Conservation (phyloP, 805 yeast species). For the Nakazawaea siamensis region DNA sequence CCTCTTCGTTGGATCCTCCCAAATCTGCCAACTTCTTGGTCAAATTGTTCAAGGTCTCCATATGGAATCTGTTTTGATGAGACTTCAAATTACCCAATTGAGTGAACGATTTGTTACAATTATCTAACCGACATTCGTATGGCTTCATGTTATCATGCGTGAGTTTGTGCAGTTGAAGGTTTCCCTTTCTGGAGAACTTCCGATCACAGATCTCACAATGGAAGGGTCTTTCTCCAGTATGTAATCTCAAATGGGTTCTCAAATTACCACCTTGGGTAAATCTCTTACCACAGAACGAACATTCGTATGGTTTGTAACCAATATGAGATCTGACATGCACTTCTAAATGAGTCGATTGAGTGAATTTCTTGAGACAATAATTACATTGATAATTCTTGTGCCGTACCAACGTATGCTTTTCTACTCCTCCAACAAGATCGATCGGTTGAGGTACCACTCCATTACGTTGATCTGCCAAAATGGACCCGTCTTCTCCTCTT, state of each 20-base stretch:
- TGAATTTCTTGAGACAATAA: conserved; percentile 71
- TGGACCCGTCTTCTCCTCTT: conserved; percentile 63
- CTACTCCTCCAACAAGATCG: conserved; percentile 74
- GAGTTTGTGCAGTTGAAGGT: conserved; percentile 77
- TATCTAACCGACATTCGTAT: conserved; percentile 69
- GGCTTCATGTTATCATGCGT: conserved; percentile 80
- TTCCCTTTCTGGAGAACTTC: conserved; percentile 83
- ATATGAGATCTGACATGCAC: conserved; percentile 85
- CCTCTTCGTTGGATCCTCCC: conserved; percentile 28
- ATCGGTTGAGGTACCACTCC: conserved; percentile 46
- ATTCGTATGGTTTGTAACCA: conserved; percentile 78
- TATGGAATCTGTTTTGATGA: conserved; percentile 87
- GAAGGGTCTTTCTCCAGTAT: conserved; percentile 91
- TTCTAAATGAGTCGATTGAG: conserved; percentile 87
- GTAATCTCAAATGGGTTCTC: conserved; percentile 76
- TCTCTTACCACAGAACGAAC: conserved; percentile 69
- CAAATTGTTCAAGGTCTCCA: conserved; percentile 57
- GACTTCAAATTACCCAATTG: conserved; percentile 91
- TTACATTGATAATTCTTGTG: conserved; percentile 61
- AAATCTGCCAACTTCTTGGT: conserved; percentile 61
- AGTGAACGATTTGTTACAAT: conserved; percentile 78
- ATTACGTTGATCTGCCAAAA: conserved; percentile 35
- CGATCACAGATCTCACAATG: conserved; percentile 70
- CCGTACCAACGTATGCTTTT: conserved; percentile 40
- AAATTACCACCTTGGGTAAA: conserved; percentile 90